A percentile compares a stretch with the other conserved stretches of the same genome.
Evolutionary conservation across 805 yeast species (phyloP).

Genomic region (Metschnikowia shivogae): DNA sequence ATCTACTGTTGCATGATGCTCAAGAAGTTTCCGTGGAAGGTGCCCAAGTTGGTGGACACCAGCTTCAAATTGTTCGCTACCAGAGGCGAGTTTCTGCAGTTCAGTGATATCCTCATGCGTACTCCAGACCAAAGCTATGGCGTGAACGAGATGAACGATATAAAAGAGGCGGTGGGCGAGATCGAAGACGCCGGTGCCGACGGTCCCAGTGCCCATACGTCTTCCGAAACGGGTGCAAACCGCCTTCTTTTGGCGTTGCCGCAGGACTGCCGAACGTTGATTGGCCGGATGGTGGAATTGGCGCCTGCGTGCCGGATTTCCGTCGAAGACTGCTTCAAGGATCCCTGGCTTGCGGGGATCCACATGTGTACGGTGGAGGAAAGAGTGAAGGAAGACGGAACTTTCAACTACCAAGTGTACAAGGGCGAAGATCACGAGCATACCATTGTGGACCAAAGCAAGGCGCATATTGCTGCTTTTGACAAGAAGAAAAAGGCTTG

Average conservation of each 20-base stretch:
- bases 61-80: constrained; percentile 81
- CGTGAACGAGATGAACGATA: constrained; percentile 18
- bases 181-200: constrained; percentile 14
- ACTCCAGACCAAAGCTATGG: constrained; percentile 39
- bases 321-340: constrained; percentile 75
- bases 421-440: constrained; percentile 67
- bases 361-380: constrained; percentile 66
- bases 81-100: constrained; percentile 57
- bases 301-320: constrained; percentile 83
- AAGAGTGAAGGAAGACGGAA: constrained; percentile 33
- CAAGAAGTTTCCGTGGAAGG: constrained; percentile 92
- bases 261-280: constrained; percentile 59
- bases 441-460: constrained; percentile 86
- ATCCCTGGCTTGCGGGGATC: constrained; percentile 61
- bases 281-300: constrained; percentile 73
- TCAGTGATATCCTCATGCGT: constrained; percentile 56
- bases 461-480: constrained; percentile 91
- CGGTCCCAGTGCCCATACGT: constrained; percentile 50
- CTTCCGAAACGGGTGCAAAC: constrained; percentile 65
- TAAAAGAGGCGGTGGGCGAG: constrained; percentile 20
- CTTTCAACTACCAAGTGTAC: constrained; percentile 33
- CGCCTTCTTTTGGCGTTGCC: constrained; percentile 69
- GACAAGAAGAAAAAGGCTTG: constrained; percentile 67
- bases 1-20: constrained; percentile 89
- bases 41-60: constrained; percentile 76